Evolutionary conservation across 164 flowering plant genomes (phyloP).

Genomic region (Nymphaea colorata): DNA sequence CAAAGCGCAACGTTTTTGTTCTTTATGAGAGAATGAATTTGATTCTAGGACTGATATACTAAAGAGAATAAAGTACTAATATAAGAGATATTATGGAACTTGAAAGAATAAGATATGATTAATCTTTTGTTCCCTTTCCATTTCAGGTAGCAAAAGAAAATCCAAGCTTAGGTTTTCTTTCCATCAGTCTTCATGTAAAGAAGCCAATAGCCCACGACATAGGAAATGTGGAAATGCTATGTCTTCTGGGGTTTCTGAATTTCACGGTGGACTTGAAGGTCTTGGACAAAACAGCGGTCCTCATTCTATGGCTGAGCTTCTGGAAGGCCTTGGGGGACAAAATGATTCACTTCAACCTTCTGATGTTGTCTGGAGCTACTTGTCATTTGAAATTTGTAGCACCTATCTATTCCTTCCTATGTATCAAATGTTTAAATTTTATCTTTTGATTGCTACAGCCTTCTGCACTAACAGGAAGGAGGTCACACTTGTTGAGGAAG

Average conservation of each 20-base stretch:
- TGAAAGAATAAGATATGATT: background rate
- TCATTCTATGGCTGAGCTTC: constrained; percentile 46
- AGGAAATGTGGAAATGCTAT: constrained; percentile 9
- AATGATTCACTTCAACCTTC: constrained; percentile 15
- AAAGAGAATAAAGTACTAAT: no score
- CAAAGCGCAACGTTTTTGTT: background rate
- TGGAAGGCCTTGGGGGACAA: constrained; percentile 36
- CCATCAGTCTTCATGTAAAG: constrained; percentile 21
- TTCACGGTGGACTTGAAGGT: constrained; percentile 14
- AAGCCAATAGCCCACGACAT: constrained; percentile 4
- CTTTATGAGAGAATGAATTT: background rate
- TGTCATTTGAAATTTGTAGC: constrained; percentile 5
- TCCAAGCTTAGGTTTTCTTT: constrained; percentile 39
- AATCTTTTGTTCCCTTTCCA: background rate
- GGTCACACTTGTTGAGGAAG: constrained; percentile 11
- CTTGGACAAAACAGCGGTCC: constrained; percentile 7
- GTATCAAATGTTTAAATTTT: background rate
- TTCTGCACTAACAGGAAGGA: constrained; percentile 19
- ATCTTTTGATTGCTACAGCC: constrained; percentile 17
- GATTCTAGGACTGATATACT: no score
- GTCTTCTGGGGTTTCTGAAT: constrained; percentile 13
- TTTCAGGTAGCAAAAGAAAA: constrained; percentile 32
- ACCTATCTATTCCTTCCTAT: background rate
- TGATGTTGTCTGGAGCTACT: constrained; percentile 21
- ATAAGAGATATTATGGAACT: no score